A percentile compares a stretch with the other conserved stretches of the same genome.
phyloP scores from a whole-genome alignment of 345 rosid species.

The Hirschfeldia incana region DNA sequence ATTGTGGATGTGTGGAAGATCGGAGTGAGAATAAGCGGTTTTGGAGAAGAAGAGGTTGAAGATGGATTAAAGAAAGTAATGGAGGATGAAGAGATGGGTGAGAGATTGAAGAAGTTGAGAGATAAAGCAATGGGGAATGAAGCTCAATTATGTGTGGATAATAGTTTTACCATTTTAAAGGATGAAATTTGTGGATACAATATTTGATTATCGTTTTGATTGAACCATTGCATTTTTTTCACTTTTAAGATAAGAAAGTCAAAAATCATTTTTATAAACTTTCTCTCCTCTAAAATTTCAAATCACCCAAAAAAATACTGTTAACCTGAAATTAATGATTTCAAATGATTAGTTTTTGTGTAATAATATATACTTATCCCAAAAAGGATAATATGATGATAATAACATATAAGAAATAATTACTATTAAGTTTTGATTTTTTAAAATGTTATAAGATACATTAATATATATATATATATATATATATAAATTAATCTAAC shows the following conservation, averaged over 20 bases:
- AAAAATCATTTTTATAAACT: background rate
- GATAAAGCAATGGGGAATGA: slow-evolving; percentile 44
- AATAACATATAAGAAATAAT: too few species aligned
- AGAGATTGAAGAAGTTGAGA: slow-evolving; percentile 43
- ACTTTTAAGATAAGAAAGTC: background rate
- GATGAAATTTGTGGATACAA: background rate
- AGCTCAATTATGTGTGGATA: slow-evolving; percentile 8
- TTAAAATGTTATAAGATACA: too few species aligned
- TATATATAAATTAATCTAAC: too few species aligned
- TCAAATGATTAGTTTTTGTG: background rate
- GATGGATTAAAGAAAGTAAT: slow-evolving; percentile 49
- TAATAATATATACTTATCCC: background rate
- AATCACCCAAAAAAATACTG: background rate
- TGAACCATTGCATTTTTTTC: background rate
- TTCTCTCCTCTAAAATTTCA: background rate
- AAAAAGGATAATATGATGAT: background rate
- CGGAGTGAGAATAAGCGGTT: slow-evolving; percentile 54
- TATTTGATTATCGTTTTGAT: background rate
- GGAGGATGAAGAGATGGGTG: slow-evolving; percentile 49
- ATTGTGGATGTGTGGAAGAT: slow-evolving; percentile 62
- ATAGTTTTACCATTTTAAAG: slow-evolving; percentile 2
- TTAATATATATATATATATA: too few species aligned
- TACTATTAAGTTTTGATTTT: too few species aligned
- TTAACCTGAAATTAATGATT: background rate
- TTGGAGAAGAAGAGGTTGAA: slow-evolving; percentile 48